Conservation (phyloP, 2,329 filamentous ascomycete species). For the Arthrocladium fulminans region DNA sequence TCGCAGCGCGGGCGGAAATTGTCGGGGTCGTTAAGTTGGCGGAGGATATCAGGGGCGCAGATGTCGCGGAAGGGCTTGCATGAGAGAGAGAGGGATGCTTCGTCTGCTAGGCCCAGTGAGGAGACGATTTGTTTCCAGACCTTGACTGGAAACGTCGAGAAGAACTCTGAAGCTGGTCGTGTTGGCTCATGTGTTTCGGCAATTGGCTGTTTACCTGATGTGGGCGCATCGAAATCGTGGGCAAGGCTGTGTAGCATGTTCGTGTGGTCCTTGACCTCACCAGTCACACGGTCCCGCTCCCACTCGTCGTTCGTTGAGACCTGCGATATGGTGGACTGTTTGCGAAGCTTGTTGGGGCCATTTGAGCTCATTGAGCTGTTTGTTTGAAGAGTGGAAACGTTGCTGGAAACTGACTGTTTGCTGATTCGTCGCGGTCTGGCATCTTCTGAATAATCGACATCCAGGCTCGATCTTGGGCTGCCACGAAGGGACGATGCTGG, state of each 20-base stretch:
- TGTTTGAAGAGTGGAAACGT: neutral
- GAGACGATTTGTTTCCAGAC: conserved; percentile 40
- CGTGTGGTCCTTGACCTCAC: conserved; percentile 22
- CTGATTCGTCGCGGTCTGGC: neutral
- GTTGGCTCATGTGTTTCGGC: conserved; percentile 28
- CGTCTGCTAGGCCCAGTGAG: conserved; percentile 38
- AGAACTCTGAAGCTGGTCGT: conserved; percentile 18
- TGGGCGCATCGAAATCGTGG: conserved; percentile 12
- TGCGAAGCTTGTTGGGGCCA: conserved; percentile 3
- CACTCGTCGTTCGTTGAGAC: neutral
- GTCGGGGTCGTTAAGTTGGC: conserved; percentile 32
- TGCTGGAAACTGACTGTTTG: neutral
- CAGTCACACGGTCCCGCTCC: conserved; percentile 21
- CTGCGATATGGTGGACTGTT: neutral
- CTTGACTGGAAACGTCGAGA: conserved; percentile 37
- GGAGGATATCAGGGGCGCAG: conserved; percentile 35
- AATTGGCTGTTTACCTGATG: conserved; percentile 10
- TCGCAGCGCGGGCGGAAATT: conserved; percentile 40
- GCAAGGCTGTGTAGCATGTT: conserved; percentile 22
- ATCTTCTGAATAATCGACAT: neutral
- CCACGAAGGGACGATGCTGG: conserved; percentile 5
- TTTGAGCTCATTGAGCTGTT: neutral
- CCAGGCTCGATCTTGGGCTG: conserved; percentile 1
- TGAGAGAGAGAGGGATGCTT: conserved; percentile 42
- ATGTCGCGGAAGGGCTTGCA: conserved; percentile 39